Evolutionary conservation across 106 monocot genomes (phyloP).

Genomic region (Hemerocallis citrina): DNA sequence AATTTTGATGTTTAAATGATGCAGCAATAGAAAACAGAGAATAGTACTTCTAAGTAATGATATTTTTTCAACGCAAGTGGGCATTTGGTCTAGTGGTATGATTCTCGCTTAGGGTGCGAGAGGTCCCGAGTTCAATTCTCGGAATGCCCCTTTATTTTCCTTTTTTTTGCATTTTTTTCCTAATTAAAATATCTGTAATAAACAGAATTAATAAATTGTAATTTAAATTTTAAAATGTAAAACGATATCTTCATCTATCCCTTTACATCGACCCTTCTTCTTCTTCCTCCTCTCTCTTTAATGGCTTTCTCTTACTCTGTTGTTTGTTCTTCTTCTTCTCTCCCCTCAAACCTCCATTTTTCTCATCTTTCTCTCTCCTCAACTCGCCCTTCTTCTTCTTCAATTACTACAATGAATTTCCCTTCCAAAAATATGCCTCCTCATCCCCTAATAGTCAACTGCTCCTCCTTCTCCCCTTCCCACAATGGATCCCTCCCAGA

Average conservation of each 20-base stretch:
- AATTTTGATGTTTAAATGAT: conserved; percentile 8
- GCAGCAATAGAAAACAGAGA: too few species aligned
- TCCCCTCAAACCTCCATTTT: not conserved
- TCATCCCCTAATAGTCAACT: not conserved
- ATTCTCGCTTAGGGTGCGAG: conserved; percentile 98
- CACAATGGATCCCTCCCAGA: not conserved
- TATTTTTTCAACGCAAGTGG: conserved; percentile 15
- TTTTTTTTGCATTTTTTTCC: too few species aligned
- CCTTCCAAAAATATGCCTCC: not conserved
- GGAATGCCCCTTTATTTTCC: conserved; percentile 51
- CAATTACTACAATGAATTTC: not conserved
- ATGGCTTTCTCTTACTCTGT: too few species aligned
- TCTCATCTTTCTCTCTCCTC: not conserved
- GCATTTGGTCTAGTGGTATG: conserved; percentile 94
- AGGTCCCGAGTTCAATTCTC: conserved; percentile 98
- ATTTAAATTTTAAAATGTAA: too few species aligned
- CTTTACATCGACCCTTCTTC: too few species aligned
- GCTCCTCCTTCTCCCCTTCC: not conserved
- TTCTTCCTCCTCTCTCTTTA: too few species aligned
- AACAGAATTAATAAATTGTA: too few species aligned
- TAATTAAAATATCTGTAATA: too few species aligned
- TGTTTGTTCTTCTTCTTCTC: not conserved
- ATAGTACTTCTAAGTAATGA: too few species aligned
- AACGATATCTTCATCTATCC: too few species aligned
- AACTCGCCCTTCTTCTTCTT: not conserved